Conservation (phyloP, 139 green algal genomes). For the Micractinium conductrix region DNA sequence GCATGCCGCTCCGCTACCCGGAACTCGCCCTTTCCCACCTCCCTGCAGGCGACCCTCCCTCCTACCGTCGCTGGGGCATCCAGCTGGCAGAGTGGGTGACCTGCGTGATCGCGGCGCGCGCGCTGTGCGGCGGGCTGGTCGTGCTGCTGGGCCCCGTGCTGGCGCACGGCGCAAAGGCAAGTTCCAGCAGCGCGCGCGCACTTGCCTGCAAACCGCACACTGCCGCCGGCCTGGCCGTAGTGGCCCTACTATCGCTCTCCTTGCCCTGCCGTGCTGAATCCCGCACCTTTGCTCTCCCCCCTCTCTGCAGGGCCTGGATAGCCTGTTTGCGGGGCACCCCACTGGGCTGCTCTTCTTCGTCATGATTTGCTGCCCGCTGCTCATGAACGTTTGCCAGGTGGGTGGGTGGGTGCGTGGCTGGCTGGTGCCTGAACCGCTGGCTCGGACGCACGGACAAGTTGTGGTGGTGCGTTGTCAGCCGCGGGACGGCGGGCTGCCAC, state of each 20-base stretch:
- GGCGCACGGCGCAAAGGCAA: slow-evolving; percentile 1
- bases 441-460: too few relatives aligned
- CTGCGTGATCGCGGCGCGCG: slow-evolving; percentile 46
- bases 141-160: slow-evolving; percentile 14
- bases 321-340: slow-evolving; percentile 52
- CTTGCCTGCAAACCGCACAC: neutral
- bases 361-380: slow-evolving; percentile 67
- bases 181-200: neutral
- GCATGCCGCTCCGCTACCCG: neutral
- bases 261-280: too few relatives aligned
- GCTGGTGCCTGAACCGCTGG: neutral
- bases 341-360: slow-evolving; percentile 56
- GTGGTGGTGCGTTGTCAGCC: neutral
- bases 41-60: slow-evolving; percentile 49
- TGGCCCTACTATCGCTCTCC: neutral
- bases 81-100: slow-evolving; percentile 64
- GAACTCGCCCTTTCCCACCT: too few relatives aligned
- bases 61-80: slow-evolving; percentile 37
- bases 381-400: slow-evolving; percentile 67
- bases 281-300: neutral
- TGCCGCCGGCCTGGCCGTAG: neutral
- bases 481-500: too few relatives aligned
- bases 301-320: slow-evolving; percentile 45
- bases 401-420: too few relatives aligned
- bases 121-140: slow-evolving; percentile 42